Evolutionary conservation across 306 rosid genomes (phyloP).

Genomic region (Acacia crassicarpa): DNA sequence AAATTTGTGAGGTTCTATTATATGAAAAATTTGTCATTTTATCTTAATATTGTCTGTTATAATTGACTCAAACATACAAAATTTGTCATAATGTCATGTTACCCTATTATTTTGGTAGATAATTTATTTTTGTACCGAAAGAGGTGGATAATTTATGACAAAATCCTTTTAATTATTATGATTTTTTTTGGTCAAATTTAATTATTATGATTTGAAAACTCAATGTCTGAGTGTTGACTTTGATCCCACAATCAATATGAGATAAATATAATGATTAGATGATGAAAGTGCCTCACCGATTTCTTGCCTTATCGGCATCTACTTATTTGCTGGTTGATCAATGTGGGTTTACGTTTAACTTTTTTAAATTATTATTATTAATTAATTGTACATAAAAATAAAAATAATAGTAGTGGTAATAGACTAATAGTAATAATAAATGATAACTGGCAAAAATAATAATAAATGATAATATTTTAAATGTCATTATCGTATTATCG

Average conservation of each 20-base stretch:
- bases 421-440: too few relatives aligned
- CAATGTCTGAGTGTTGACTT: not conserved
- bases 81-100: not conserved
- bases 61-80: not conserved
- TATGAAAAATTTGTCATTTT: too few relatives aligned
- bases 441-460: too few relatives aligned
- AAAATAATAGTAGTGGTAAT: too few relatives aligned
- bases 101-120: not conserved
- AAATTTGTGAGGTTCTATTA: too few relatives aligned
- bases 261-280: constrained; percentile 11
- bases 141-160: not conserved
- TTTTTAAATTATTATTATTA: not conserved
- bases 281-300: not conserved
- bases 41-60: not conserved
- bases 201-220: not conserved
- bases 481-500: too few relatives aligned
- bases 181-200: too few relatives aligned
- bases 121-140: not conserved
- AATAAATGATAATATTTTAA: too few relatives aligned
- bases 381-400: too few relatives aligned
- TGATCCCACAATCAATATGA: not conserved
- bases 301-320: constrained; percentile 32
- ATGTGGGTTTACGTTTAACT: not conserved
- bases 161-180: not conserved
- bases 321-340: constrained; percentile 22